Evolutionary conservation across 345 rosid genomes (phyloP), one percentile per base, ranked within the genome.

Genomic region (Ceriops tagal): DNA sequence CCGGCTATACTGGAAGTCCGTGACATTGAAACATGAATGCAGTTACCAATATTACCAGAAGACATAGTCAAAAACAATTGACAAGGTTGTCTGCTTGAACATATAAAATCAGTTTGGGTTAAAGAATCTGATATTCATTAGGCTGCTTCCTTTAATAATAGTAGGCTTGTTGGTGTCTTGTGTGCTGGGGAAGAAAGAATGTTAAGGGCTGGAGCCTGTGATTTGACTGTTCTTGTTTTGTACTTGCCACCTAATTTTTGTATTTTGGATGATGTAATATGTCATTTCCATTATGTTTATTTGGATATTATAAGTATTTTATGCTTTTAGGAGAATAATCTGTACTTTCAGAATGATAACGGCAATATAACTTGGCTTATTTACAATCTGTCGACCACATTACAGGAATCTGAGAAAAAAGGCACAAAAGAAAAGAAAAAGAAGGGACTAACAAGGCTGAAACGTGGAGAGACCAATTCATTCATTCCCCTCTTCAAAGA

Each of bases 401-500:
- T 61, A 55, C 75, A 78, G 81, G 81, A 73, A 65, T 55, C 78
- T 26, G 75, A 81, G 46, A 58, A 28, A 64, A 88, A 73, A 79
- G 80, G 77, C 65, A 61, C 77, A 16, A 81, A 82, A 79, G 86
- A 87, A 71, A 90, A 90, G 86, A 90, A 85, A 81, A 91, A 80
- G 85, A 84, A 87, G 73, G 90, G 88, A 30, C 65, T 81, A 11
- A 87, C 81, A 61, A 85, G 83, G 68, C 74, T 68, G 58, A 87
- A 80, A 64, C 81, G 77, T 80, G 91, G 93, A 58, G 88, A 92
- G 82, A 84, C 82, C 70, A 87, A 83, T 78, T 86, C 97, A 62
- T 89, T 90, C 78, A 87, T 92, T 74, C 98, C 98, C 6, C 77
- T 82, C 51, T 90, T 92, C 75, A 86, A 87, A 75, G 82, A 78